Conservation (phyloP, 306 rosid species). For the Astragalus glycyphyllos region DNA sequence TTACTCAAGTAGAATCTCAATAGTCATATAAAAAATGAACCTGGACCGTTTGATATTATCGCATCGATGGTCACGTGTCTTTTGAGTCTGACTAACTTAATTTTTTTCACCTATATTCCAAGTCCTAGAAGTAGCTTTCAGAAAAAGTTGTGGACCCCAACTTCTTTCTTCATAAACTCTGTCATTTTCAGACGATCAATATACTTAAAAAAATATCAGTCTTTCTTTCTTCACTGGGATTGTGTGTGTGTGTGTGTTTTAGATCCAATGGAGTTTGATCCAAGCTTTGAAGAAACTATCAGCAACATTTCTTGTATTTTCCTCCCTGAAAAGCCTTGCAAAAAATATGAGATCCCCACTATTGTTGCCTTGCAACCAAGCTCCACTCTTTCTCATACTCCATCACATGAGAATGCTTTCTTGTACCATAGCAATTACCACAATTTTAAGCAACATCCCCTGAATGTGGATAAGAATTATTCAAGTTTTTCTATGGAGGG, state of each 20-base stretch:
- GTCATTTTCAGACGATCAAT: background rate
- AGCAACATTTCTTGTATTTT: conserved; percentile 40
- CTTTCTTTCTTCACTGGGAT: conserved; percentile 35
- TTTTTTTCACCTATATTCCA: background rate
- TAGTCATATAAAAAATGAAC: too few species aligned
- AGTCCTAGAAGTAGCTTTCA: conserved; percentile 19
- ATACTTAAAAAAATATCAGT: background rate
- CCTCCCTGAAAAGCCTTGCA: conserved; percentile 29
- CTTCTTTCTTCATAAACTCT: conserved; percentile 12
- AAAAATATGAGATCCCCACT: conserved; percentile 18
- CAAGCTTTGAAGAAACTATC: conserved; percentile 15
- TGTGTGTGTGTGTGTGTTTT: conserved; percentile 16
- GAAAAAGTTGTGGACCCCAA: background rate
- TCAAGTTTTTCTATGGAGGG: too few species aligned
- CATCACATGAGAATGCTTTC: too few species aligned
- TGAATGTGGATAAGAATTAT: too few species aligned
- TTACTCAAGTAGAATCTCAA: too few species aligned
- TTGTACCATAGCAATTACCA: too few species aligned
- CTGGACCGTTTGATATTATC: too few species aligned
- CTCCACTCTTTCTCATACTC: conserved; percentile 25
- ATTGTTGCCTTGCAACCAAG: conserved; percentile 2
- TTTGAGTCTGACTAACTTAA: too few species aligned
- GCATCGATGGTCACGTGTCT: too few species aligned
- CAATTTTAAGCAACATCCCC: too few species aligned
- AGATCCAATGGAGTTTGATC: conserved; percentile 54